Percentiles rank a stretch among this genome's conserved stretches.
Conservation (phyloP, 2,329 filamentous ascomycete genomes). For the Pseudocercospora fijiensis region DNA sequence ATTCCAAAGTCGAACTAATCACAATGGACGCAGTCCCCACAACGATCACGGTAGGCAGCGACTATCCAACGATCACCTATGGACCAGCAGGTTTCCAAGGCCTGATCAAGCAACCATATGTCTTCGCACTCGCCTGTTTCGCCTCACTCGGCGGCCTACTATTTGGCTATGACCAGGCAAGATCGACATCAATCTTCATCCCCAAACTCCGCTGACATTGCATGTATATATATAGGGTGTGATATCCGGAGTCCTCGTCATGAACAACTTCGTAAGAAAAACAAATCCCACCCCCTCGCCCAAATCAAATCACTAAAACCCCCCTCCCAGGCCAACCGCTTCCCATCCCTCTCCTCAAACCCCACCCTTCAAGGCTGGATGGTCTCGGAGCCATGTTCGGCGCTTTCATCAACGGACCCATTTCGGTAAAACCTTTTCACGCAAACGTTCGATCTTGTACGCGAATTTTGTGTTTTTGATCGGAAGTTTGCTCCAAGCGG, state of each 20-base stretch:
- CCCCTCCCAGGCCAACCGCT: neutral
- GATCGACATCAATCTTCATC: neutral
- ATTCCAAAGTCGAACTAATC: too few relatives aligned
- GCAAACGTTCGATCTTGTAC: neutral
- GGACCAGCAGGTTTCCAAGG: constrained; percentile 1
- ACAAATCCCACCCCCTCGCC: too few relatives aligned
- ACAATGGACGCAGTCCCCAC: neutral
- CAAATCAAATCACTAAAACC: too few relatives aligned
- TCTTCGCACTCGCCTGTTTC: constrained; percentile 2
- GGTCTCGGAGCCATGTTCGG: constrained; percentile 6
- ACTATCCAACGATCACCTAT: neutral
- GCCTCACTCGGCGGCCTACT: constrained; percentile 1
- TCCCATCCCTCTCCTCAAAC: neutral
- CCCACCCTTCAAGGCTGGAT: constrained; percentile 5
- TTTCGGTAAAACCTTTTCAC: neutral
- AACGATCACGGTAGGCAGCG: neutral
- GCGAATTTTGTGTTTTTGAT: neutral
- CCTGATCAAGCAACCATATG: neutral
- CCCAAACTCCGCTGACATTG: neutral
- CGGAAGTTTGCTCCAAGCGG: neutral
- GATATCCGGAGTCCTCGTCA: neutral
- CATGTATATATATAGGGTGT: neutral
- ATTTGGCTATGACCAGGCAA: constrained; percentile 2
- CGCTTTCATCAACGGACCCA: neutral
- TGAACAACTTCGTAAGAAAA: neutral